Evolutionary conservation across 164 flowering plant genomes (phyloP).

Genomic region (Kingdonia uniflora): DNA sequence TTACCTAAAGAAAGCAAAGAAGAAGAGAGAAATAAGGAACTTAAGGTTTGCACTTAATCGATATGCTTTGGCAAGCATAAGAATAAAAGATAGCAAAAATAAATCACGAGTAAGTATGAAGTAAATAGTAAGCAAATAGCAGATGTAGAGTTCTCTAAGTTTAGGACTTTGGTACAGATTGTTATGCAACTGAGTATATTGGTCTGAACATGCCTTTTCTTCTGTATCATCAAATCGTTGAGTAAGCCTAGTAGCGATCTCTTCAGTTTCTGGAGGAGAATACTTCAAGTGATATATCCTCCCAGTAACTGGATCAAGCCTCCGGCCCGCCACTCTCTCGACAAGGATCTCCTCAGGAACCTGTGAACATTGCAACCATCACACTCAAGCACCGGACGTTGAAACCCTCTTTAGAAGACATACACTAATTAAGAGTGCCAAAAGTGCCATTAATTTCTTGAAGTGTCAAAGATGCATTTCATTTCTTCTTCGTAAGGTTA

Average conservation of each 20-base stretch:
- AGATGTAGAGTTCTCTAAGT: too few relatives aligned
- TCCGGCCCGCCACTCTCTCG: slow-evolving; percentile 93
- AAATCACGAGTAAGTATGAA: too few relatives aligned
- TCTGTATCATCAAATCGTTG: slow-evolving; percentile 98
- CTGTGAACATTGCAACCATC: slow-evolving; percentile 24
- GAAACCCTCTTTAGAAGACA: neutral
- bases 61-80: too few relatives aligned
- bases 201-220: slow-evolving; percentile 53
- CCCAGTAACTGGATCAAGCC: slow-evolving; percentile 95
- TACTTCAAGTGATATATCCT: slow-evolving; percentile 88
- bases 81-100: too few relatives aligned
- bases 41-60: neutral
- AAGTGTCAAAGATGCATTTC: neutral
- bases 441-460: too few relatives aligned
- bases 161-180: too few relatives aligned
- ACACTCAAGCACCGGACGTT: neutral
- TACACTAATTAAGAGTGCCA: neutral
- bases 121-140: too few relatives aligned
- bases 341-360: slow-evolving; percentile 89
- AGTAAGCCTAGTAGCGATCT: slow-evolving; percentile 84
- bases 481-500: neutral
- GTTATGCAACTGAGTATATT: neutral
- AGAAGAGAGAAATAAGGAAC: slow-evolving; percentile 8
- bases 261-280: slow-evolving; percentile 91
- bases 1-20: slow-evolving; percentile 53